These are phyloP conservation scores for Crotalaria pallida DNA, from an alignment of 306 rosid species.

Conservation along the genomic window DNA sequence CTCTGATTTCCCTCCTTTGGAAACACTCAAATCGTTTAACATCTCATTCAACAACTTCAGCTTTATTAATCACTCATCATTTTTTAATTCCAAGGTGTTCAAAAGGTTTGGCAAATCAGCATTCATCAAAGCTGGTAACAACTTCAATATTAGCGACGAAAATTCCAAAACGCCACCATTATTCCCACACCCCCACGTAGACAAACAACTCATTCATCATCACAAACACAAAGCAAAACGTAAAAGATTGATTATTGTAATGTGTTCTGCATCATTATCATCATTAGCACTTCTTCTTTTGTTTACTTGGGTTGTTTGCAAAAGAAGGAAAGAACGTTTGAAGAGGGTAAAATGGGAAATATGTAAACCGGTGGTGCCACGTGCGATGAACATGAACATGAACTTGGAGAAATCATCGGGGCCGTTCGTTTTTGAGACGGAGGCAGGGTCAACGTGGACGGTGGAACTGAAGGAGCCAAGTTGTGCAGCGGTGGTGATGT, in stretches of 20 bases:
- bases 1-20: slow-evolving; percentile 57
- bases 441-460: slow-evolving; percentile 77
- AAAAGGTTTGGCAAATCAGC: slow-evolving; percentile 41
- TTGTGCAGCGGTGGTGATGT: slow-evolving; percentile 79
- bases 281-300: slow-evolving; percentile 19
- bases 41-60: slow-evolving; percentile 58
- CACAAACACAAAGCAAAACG: slow-evolving; percentile 20
- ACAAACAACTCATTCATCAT: not conserved
- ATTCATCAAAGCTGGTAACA: slow-evolving; percentile 49
- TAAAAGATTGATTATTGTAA: slow-evolving; percentile 24
- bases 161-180: not conserved
- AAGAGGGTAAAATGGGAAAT: slow-evolving; percentile 77
- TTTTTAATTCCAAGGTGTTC: slow-evolving; percentile 10
- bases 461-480: slow-evolving; percentile 78
- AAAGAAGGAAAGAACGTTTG: slow-evolving; percentile 20
- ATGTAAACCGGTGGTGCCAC: slow-evolving; percentile 52
- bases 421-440: slow-evolving; percentile 80
- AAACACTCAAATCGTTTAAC: slow-evolving; percentile 41
- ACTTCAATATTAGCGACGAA: slow-evolving; percentile 13
- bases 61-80: slow-evolving; percentile 24
- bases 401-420: slow-evolving; percentile 72
- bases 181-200: not conserved
- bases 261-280: slow-evolving; percentile 25
- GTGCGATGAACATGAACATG: not conserved
- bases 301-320: slow-evolving; percentile 12